phyloP scores from a whole-genome alignment of 2,329 filamentous ascomycete genomes.

The Thermothelomyces thermophilus region DNA sequence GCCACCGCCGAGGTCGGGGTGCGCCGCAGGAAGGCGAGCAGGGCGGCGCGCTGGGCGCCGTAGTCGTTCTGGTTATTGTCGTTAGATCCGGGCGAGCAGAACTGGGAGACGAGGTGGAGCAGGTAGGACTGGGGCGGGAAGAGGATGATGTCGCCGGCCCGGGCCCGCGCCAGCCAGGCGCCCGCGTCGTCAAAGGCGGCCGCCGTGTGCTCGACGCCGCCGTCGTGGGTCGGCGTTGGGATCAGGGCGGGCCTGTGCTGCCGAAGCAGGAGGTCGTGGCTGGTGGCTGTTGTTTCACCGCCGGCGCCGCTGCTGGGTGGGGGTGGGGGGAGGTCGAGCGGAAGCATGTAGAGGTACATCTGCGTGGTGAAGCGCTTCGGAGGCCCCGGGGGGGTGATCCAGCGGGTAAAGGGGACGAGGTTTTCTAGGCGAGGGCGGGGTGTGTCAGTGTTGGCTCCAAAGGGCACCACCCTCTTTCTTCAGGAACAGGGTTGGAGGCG shows the following conservation, averaged over 20 bases:
- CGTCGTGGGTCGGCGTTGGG: slow-evolving; percentile 64
- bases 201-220: slow-evolving; percentile 54
- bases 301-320: not conserved
- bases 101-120: slow-evolving; percentile 50
- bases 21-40: slow-evolving; percentile 47
- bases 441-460: not conserved
- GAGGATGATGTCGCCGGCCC: slow-evolving; percentile 63
- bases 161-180: slow-evolving; percentile 62
- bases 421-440: slow-evolving; percentile 39
- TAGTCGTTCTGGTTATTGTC: slow-evolving; percentile 29
- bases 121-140: slow-evolving; percentile 88
- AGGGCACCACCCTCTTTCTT: too few species aligned
- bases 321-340: slow-evolving; percentile 46
- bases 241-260: slow-evolving; percentile 47
- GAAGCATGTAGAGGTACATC: slow-evolving; percentile 93
- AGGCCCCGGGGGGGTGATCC: slow-evolving; percentile 73
- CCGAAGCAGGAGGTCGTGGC: slow-evolving; percentile 27
- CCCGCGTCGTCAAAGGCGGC: slow-evolving; percentile 67
- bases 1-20: slow-evolving; percentile 34
- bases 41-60: slow-evolving; percentile 42
- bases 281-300: not conserved
- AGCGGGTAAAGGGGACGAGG: slow-evolving; percentile 78
- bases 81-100: slow-evolving; percentile 41
- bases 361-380: slow-evolving; percentile 83
- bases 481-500: too few species aligned